Conservation (phyloP, 306 rosid species). For the Prunus fruticosa region DNA sequence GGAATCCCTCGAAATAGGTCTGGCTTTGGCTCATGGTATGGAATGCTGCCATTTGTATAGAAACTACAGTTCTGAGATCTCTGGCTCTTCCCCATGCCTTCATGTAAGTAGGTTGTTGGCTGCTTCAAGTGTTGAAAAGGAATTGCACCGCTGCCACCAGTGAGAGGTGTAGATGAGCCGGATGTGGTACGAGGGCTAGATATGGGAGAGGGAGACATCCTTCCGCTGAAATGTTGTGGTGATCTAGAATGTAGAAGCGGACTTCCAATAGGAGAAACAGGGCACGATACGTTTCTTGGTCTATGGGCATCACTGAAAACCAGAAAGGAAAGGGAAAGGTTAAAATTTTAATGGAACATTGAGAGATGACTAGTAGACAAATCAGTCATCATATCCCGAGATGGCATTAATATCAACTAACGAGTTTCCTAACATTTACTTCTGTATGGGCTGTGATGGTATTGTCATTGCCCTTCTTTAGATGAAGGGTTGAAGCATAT, state of each 20-base stretch:
- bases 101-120: conserved; percentile 36
- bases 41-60: conserved; percentile 31
- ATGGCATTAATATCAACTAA: background rate
- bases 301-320: conserved; percentile 29
- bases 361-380: background rate
- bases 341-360: background rate
- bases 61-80: conserved; percentile 31
- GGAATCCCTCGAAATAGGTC: conserved; percentile 37
- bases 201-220: conserved; percentile 46
- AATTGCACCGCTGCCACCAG: conserved; percentile 32
- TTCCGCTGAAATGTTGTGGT: conserved; percentile 40
- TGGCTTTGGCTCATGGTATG: conserved; percentile 43
- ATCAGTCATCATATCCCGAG: background rate
- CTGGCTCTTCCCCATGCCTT: conserved; percentile 39
- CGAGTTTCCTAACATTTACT: background rate
- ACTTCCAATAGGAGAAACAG: conserved; percentile 45
- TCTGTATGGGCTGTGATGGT: background rate
- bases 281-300: conserved; percentile 37
- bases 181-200: conserved; percentile 43
- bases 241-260: conserved; percentile 36
- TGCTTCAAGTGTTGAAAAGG: conserved; percentile 46
- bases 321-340: background rate
- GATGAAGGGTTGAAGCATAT: background rate
- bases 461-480: background rate
- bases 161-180: conserved; percentile 43